These are phyloP conservation scores for Aspergillus incahuasiensis DNA, from an alignment of 495 filamentous ascomycete genomes.

Conservation along the genomic window DNA sequence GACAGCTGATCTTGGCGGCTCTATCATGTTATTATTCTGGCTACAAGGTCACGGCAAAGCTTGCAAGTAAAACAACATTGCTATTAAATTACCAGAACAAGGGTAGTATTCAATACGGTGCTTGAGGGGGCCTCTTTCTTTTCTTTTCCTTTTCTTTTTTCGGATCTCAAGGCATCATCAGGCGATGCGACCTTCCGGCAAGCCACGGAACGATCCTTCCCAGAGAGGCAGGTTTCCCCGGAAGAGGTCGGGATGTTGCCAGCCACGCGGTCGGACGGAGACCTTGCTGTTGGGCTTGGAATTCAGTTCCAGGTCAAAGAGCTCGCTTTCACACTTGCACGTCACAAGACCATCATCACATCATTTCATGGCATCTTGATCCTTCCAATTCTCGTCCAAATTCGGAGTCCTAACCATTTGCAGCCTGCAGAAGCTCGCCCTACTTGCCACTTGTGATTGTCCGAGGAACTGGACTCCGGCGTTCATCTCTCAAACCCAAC, in stretches of 20 bases:
- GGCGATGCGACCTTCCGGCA: conserved; percentile 1
- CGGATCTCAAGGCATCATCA: neutral
- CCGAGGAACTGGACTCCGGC: conserved; percentile 14
- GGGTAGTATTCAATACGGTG: too few relatives aligned
- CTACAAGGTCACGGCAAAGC: neutral
- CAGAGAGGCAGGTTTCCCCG: conserved; percentile 14
- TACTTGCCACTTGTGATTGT: conserved; percentile 23
- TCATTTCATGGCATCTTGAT: neutral
- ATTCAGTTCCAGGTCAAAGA: neutral
- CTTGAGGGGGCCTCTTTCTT: too few relatives aligned
- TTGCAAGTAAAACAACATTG: neutral
- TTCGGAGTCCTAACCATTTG: neutral
- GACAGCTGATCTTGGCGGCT: conserved; percentile 20
- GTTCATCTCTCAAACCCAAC: conserved; percentile 3
- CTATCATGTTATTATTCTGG: neutral
- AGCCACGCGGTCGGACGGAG: conserved; percentile 1
- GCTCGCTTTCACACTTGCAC: neutral
- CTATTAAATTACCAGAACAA: too few relatives aligned
- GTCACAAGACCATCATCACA: conserved; percentile 1
- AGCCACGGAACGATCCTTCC: conserved; percentile 1
- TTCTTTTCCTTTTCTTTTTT: neutral
- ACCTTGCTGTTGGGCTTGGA: neutral
- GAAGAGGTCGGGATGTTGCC: neutral
- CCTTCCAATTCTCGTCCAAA: conserved; percentile 4
- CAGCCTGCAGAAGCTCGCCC: conserved; percentile 17